Base-by-base conservation (phyloP, 805 yeast species). In the Tetrapisispora pingtungensis region DNA sequence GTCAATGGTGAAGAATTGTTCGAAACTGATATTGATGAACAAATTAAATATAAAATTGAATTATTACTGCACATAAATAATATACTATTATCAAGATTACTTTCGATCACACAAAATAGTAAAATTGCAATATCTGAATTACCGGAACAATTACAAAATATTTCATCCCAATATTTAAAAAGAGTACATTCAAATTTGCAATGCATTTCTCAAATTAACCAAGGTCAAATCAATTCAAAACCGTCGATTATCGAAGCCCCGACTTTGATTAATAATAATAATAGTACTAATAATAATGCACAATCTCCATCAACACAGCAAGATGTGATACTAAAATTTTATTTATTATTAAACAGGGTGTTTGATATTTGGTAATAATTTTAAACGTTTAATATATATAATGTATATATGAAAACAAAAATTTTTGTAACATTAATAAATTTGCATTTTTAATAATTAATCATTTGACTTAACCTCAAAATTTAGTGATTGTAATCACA, bases 111-210 rank as follows among this genome's bases (percentile, higher is more conserved):
- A 28, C 33, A 41, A 18, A 41, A 41, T 22, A 41, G 40, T 30
- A 24, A 44, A 46, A 38, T 41, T 49, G 32, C 51, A 24, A 45
- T 39, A 30, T 45, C 19, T 41, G 43, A 31, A 30, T 50, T 53
- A 28, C 59, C 55, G 7, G 65, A 57, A 36, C 55, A 22, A 47
- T 56, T n/a, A 30, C 44, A 41, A 22, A 41, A 41, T 17, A 41
- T 41, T 4, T 30, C 40, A 4, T 48, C 62, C 12, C 64, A 62
- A 44, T 53, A 56, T 44, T 47, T 60, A 45, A 60, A 61, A 38
- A 48, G 67, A 32, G 63, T 62, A 8, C 67, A 62, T 48, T 57
- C 65, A 13, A 62, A 62, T 46, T 45, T 62, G 41, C 67, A 62
- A 42, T 60, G 65, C 41, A 60, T 62, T 18, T 61, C 65, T 10